Percentiles rank a stretch among this genome's conserved stretches.
Evolutionary conservation across 768 basidiomycete genomes (phyloP).

Genomic region (Asterophora parasitica): DNA sequence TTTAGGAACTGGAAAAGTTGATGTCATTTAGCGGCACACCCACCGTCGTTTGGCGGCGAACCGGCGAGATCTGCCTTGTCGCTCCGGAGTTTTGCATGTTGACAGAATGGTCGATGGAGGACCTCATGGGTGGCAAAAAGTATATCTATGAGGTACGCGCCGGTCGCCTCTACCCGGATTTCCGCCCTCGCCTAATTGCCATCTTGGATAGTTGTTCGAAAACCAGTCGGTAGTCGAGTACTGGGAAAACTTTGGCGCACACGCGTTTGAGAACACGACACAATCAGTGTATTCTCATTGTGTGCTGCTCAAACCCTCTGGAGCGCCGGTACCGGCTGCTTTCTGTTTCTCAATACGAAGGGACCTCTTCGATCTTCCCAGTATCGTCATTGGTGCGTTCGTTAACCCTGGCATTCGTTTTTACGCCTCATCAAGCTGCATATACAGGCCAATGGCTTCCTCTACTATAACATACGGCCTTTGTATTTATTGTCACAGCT

Average conservation of each 20-base stretch:
- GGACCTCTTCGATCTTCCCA: slow-evolving; percentile 88
- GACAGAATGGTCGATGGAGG: slow-evolving; percentile 85
- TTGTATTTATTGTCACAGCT: slow-evolving; percentile 13
- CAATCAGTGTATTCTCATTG: slow-evolving; percentile 94
- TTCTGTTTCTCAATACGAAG: slow-evolving; percentile 95
- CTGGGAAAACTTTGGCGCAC: slow-evolving; percentile 94
- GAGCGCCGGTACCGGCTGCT: slow-evolving; percentile 82
- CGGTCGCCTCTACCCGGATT: background rate
- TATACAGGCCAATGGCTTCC: slow-evolving; percentile 82
- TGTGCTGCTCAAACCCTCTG: slow-evolving; percentile 79
- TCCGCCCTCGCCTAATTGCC: slow-evolving; percentile 8
- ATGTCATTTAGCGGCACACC: slow-evolving; percentile 97
- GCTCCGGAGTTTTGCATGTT: slow-evolving; percentile 95
- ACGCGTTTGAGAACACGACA: slow-evolving; percentile 97
- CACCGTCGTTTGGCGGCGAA: slow-evolving; percentile 95
- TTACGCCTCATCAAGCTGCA: slow-evolving; percentile 4
- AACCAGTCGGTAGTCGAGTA: slow-evolving; percentile 93
- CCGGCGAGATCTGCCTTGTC: slow-evolving; percentile 96
- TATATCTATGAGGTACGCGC: slow-evolving; percentile 59
- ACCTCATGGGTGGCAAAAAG: slow-evolving; percentile 59
- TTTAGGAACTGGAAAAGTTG: slow-evolving; percentile 91
- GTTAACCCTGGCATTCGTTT: background rate
- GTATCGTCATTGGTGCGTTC: slow-evolving; percentile 75
- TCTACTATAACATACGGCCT: slow-evolving; percentile 44
- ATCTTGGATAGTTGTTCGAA: slow-evolving; percentile 70